Conservation (phyloP, 257 asterid species). For the Fraxinus excelsior region DNA sequence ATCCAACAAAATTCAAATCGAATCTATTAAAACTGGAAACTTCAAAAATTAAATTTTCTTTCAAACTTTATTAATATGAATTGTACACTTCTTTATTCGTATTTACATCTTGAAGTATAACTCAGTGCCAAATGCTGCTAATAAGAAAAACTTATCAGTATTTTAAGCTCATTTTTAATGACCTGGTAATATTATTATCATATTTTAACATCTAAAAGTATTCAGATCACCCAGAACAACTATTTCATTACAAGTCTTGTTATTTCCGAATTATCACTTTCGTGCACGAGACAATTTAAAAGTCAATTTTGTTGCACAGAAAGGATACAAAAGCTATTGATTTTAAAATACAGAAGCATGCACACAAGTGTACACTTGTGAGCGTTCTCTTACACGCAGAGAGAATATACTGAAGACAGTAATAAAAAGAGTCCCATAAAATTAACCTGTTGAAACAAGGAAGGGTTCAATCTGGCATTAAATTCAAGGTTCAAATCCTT, state of each 20-base stretch:
- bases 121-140: no score
- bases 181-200: not conserved
- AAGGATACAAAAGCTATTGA: constrained; percentile 3
- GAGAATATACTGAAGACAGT: not conserved
- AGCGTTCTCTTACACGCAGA: not conserved
- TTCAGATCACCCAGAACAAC: not conserved
- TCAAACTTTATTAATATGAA: not conserved
- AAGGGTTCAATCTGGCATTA: constrained; percentile 62
- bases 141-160: not conserved
- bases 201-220: not conserved
- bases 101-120: no score
- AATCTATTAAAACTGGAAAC: not conserved
- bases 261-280: not conserved
- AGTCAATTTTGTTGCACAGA: not conserved
- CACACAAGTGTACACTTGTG: not conserved
- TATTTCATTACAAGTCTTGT: not conserved
- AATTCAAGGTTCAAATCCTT: constrained; percentile 74
- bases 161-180: not conserved
- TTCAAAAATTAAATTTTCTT: not conserved
- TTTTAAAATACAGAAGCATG: not conserved
- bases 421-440: constrained; percentile 6
- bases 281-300: constrained; percentile 10
- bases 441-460: constrained; percentile 80
- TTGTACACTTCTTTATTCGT: no score
- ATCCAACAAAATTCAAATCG: not conserved